Percentiles rank a stretch among this genome's conserved stretches.
Conservation (phyloP, 441 rosid species). For the Erodium trifolium region DNA sequence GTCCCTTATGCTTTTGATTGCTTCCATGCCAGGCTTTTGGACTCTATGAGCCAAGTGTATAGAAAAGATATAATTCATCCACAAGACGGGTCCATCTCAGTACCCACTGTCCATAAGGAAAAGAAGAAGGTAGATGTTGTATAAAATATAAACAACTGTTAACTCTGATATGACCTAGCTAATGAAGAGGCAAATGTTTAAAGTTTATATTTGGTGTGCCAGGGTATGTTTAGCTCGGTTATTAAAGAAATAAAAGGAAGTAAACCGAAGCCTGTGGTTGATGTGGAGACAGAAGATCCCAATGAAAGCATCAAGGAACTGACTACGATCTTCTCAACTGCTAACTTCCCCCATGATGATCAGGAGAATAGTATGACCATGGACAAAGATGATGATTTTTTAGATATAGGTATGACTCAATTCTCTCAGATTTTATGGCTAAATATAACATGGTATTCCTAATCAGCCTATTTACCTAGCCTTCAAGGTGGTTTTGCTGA, state of each 20-base stretch:
- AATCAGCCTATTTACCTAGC: background rate
- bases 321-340: conserved; percentile 40
- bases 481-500: background rate
- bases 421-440: background rate
- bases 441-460: background rate
- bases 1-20: background rate
- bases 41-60: conserved; percentile 49
- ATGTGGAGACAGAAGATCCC: conserved; percentile 53
- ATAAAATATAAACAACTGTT: background rate
- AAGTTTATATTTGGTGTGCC: conserved; percentile 16
- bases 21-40: conserved; percentile 41
- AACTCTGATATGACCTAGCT: background rate
- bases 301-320: conserved; percentile 61
- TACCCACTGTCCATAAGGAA: conserved; percentile 42
- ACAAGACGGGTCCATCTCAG: conserved; percentile 33
- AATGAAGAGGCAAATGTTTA: background rate
- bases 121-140: conserved; percentile 60
- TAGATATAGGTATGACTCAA: conserved; percentile 49
- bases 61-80: conserved; percentile 34
- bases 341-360: conserved; percentile 45
- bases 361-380: conserved; percentile 25
- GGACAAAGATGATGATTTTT: conserved; percentile 40
- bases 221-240: conserved; percentile 84
- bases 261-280: conserved; percentile 46
- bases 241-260: conserved; percentile 48